Evolutionary conservation across 352 stramenopile species (phyloP).

Genomic region (Phytopythium vexans): DNA sequence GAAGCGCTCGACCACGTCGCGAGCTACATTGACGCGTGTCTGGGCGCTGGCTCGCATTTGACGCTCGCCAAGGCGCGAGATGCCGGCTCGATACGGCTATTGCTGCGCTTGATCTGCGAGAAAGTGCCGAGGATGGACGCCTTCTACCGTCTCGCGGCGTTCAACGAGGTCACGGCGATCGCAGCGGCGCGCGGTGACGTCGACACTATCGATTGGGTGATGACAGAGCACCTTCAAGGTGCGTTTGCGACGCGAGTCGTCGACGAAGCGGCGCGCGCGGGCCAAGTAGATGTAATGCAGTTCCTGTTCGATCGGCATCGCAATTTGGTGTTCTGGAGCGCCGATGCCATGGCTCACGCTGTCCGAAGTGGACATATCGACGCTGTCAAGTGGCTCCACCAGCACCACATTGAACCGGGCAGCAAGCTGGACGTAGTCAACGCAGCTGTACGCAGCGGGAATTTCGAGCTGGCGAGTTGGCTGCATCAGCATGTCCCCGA

Average conservation of each 20-base stretch:
- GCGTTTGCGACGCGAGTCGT: constrained; percentile 12
- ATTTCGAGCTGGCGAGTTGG: constrained; percentile 22
- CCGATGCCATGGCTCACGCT: constrained; percentile 14
- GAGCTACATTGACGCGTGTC: constrained; percentile 24
- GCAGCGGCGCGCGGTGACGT: constrained; percentile 14
- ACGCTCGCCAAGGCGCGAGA: constrained; percentile 25
- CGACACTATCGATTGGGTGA: constrained; percentile 17
- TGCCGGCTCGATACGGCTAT: constrained; percentile 18
- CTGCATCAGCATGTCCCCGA: constrained; percentile 7
- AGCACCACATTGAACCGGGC: neutral
- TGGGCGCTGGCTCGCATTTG: constrained; percentile 31
- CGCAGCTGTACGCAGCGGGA: constrained; percentile 8
- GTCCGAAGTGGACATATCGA: neutral
- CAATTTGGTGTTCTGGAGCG: constrained; percentile 13
- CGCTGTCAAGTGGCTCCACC: constrained; percentile 2
- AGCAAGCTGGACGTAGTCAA: neutral
- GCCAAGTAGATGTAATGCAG: constrained; percentile 12
- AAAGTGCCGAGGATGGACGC: constrained; percentile 1
- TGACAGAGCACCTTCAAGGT: constrained; percentile 7
- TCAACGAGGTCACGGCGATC: constrained; percentile 19
- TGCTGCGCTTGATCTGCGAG: constrained; percentile 13
- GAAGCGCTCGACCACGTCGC: constrained; percentile 37
- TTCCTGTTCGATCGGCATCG: constrained; percentile 14
- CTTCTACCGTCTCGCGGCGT: constrained; percentile 22
- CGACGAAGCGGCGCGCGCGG: constrained; percentile 7